Conservation (phyloP, 2,329 filamentous ascomycete species). For the Trichoderma simmonsii region DNA sequence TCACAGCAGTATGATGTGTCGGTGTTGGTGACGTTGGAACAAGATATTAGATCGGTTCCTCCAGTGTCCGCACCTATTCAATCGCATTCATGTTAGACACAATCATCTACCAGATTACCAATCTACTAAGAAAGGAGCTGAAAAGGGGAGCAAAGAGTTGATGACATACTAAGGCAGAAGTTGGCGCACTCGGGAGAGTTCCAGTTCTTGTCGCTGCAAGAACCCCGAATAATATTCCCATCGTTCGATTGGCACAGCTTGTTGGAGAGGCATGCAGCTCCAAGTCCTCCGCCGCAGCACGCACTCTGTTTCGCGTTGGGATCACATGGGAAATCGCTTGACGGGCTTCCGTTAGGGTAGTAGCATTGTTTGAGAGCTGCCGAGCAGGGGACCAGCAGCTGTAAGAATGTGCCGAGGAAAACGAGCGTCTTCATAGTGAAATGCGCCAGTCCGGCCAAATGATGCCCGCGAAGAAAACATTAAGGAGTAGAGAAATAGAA, state of each 20-base stretch:
- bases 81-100: background rate
- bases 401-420: background rate
- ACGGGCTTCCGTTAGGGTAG: background rate
- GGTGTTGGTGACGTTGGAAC: background rate
- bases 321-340: background rate
- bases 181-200: background rate
- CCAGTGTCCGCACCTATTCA: background rate
- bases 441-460: background rate
- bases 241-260: background rate
- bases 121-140: background rate
- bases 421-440: background rate
- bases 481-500: background rate
- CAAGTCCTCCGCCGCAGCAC: background rate
- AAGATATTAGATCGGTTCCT: slow-evolving; percentile 7
- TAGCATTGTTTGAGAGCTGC: background rate
- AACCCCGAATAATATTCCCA: background rate
- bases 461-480: background rate
- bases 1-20: background rate
- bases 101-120: background rate
- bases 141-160: background rate
- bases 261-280: background rate
- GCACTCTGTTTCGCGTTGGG: background rate
- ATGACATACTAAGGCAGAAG: background rate
- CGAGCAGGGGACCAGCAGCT: background rate
- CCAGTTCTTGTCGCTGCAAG: background rate